phyloP scores from a whole-genome alignment of 148 eudicot species.

The Rhododendron griersonianum region DNA sequence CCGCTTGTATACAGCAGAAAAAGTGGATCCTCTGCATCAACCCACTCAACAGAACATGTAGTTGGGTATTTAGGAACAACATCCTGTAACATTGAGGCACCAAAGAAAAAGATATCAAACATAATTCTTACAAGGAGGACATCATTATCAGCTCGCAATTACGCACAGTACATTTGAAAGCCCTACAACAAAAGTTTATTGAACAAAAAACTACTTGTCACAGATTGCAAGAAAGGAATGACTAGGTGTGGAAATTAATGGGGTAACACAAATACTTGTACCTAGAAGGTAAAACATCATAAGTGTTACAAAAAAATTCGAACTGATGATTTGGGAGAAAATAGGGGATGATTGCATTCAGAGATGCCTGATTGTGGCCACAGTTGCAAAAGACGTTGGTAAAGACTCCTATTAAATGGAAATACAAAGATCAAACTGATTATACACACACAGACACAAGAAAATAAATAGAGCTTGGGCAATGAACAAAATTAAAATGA shows the following conservation, averaged over 20 bases:
- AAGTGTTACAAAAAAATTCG: not conserved
- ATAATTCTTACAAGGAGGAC: not conserved
- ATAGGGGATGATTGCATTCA: not conserved
- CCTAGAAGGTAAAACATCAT: not conserved
- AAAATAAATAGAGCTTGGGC: not conserved
- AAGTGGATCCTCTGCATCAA: constrained; percentile 92
- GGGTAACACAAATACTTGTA: not conserved
- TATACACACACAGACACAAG: not conserved
- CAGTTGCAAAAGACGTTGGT: not conserved
- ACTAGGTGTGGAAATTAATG: not conserved
- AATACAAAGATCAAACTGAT: not conserved
- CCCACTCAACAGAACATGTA: constrained; percentile 89
- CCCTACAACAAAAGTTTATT: not conserved
- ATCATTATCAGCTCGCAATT: not conserved
- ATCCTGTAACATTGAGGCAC: constrained; percentile 49
- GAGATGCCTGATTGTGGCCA: not conserved
- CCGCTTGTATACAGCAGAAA: constrained; percentile 97
- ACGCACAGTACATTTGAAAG: not conserved
- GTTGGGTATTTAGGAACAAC: constrained; percentile 70
- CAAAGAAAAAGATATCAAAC: constrained; percentile 1
- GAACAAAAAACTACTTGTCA: not conserved
- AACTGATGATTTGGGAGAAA: not conserved
- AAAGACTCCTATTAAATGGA: not conserved
- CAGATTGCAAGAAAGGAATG: not conserved
- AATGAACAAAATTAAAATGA: not conserved